A percentile compares a stretch with the other conserved stretches of the same genome.
These are phyloP conservation scores for Leucosporidium yakuticum DNA, from an alignment of 768 basidiomycete species.

Conservation along the genomic window DNA sequence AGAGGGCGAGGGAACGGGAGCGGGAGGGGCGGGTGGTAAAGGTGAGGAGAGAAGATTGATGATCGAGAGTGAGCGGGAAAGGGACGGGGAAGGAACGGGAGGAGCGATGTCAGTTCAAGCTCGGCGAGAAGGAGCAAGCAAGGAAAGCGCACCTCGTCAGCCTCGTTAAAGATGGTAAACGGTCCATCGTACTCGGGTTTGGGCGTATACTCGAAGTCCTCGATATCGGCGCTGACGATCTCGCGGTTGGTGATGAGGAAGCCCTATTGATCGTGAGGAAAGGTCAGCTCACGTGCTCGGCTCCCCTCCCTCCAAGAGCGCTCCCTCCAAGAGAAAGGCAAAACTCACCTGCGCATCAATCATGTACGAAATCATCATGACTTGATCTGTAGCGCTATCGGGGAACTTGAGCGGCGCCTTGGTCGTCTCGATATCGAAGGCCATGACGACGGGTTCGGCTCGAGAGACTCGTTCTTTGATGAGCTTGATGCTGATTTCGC, in stretches of 20 bases:
- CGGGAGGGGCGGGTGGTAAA: not conserved
- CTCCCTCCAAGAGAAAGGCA: too few relatives aligned
- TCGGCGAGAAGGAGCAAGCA: too few relatives aligned
- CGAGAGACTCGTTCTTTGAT: slow-evolving; percentile 86
- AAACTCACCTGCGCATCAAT: slow-evolving; percentile 67
- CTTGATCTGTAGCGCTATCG: slow-evolving; percentile 88
- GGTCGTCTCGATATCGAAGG: slow-evolving; percentile 96
- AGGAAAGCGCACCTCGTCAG: slow-evolving; percentile 63
- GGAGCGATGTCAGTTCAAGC: not conserved
- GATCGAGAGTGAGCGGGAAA: not conserved
- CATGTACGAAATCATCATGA: slow-evolving; percentile 99
- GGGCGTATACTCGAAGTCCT: slow-evolving; percentile 97
- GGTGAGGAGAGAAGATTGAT: not conserved
- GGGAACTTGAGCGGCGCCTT: slow-evolving; percentile 99
- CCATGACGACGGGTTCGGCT: slow-evolving; percentile 98
- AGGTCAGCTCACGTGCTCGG: not conserved
- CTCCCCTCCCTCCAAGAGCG: not conserved
- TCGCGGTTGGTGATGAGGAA: slow-evolving; percentile 97
- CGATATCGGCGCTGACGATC: slow-evolving; percentile 93
- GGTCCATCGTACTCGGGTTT: slow-evolving; percentile 97
- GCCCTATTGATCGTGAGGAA: slow-evolving; percentile 48
- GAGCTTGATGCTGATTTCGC: slow-evolving; percentile 64
- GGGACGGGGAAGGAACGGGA: not conserved
- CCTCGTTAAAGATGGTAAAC: slow-evolving; percentile 80
- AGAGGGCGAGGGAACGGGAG: not conserved